Conservation (phyloP, 495 filamentous ascomycete genomes). For the Hypoxylon lenormandii region DNA sequence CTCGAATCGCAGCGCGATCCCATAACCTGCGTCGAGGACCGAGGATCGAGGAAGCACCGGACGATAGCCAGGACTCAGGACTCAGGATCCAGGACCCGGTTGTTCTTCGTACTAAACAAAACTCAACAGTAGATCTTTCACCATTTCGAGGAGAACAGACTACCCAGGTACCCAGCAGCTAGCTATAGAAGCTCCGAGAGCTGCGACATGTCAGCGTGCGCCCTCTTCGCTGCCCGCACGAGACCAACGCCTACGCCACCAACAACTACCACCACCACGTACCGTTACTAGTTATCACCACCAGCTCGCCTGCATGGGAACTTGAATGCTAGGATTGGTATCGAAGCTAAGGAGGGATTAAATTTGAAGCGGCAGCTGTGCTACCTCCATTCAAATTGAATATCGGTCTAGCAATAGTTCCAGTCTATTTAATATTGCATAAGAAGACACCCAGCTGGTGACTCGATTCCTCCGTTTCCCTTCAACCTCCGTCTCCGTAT, state of each 20-base stretch:
- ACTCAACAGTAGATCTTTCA: conserved; percentile 30
- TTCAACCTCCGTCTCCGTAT: background rate
- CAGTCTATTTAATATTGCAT: background rate
- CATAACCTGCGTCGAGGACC: conserved; percentile 22
- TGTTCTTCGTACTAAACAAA: too few species aligned
- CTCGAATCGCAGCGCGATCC: conserved; percentile 17
- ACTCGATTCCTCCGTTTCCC: background rate
- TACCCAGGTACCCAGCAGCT: conserved; percentile 22
- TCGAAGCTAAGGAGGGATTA: too few species aligned
- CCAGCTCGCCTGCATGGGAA: too few species aligned
- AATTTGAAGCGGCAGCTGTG: background rate
- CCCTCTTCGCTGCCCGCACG: conserved; percentile 34
- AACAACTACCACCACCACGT: conserved; percentile 9
- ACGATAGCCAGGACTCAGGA: conserved; percentile 3
- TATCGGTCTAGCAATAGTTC: background rate
- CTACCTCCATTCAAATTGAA: background rate
- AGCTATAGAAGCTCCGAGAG: conserved; percentile 34
- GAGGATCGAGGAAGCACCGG: conserved; percentile 11
- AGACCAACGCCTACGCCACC: conserved; percentile 28
- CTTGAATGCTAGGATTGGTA: too few species aligned
- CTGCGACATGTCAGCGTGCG: conserved; percentile 47
- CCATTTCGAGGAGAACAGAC: conserved; percentile 30
- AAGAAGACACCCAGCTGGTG: background rate
- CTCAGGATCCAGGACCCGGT: background rate
- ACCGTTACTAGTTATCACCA: background rate